Evolutionary conservation across 108 stramenopile genomes (phyloP).

Genomic region (Cyclotella kingstonii): DNA sequence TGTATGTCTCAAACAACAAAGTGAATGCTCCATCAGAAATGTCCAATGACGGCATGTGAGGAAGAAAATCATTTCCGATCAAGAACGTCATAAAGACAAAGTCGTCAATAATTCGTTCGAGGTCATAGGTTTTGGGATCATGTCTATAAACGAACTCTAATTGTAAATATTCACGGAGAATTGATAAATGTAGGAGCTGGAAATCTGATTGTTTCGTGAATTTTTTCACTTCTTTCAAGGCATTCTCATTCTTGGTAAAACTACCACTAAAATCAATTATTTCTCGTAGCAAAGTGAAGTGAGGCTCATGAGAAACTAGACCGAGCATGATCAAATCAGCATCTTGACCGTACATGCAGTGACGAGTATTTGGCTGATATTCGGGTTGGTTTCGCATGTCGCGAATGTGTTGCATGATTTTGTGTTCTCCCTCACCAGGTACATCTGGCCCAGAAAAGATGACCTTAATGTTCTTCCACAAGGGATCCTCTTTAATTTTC

Average conservation of each 20-base stretch:
- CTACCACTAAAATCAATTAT: conserved; percentile 87
- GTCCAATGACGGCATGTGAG: conserved; percentile 95
- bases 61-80: conserved; percentile 98
- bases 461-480: conserved; percentile 88
- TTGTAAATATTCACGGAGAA: conserved; percentile 94
- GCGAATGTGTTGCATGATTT: conserved; percentile 98
- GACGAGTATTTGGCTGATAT: conserved; percentile 90
- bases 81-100: conserved; percentile 99
- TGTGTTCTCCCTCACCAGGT: conserved; percentile 99
- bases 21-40: conserved; percentile 96
- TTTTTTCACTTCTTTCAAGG: conserved; percentile 87
- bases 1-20: conserved; percentile 93
- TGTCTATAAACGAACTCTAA: conserved; percentile 78
- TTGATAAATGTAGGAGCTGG: conserved; percentile 94
- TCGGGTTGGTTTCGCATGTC: conserved; percentile 79
- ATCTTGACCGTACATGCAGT: conserved; percentile 99
- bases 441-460: conserved; percentile 97
- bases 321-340: conserved; percentile 99
- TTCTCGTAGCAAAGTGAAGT: conserved; percentile 96
- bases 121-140: conserved; percentile 51
- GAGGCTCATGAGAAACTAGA: conserved; percentile 96
- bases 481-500: conserved; percentile 95
- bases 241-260: conserved; percentile 61
- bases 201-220: conserved; percentile 95
- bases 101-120: conserved; percentile 97